A percentile compares a stretch with the other conserved stretches of the same genome.
Conservation (phyloP, 805 yeast species). For the Ogataea neopini region DNA sequence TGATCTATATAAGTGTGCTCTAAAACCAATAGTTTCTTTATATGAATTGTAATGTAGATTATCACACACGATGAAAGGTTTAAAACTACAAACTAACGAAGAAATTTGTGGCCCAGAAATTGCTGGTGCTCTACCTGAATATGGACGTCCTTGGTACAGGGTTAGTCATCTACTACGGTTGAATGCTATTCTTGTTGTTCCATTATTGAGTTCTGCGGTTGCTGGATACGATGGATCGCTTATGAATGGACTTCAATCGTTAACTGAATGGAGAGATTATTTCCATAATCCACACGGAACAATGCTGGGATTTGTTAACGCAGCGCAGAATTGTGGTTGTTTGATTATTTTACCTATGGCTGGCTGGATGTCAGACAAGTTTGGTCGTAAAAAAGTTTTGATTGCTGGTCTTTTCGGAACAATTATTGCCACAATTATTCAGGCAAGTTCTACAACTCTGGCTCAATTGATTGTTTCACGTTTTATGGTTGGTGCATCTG, state of each 20-base stretch:
- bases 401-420: constrained; percentile 53
- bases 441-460: constrained; percentile 40
- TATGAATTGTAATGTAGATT: not conserved
- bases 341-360: constrained; percentile 31
- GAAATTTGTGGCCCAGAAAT: constrained; percentile 24
- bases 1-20: not conserved
- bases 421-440: constrained; percentile 56
- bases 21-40: not conserved
- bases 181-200: constrained; percentile 40
- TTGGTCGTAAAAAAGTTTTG: constrained; percentile 63
- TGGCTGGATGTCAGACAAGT: constrained; percentile 42
- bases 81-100: constrained; percentile 11
- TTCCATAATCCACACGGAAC: constrained; percentile 37
- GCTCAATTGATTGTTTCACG: constrained; percentile 45
- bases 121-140: constrained; percentile 23
- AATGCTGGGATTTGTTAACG: constrained; percentile 38
- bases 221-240: constrained; percentile 45
- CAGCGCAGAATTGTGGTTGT: constrained; percentile 41
- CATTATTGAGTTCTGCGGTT: constrained; percentile 39
- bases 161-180: constrained; percentile 42
- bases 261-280: constrained; percentile 38
- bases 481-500: constrained; percentile 50
- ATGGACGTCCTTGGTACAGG: constrained; percentile 36
- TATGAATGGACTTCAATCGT: constrained; percentile 48
- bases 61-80: not conserved